phyloP scores from a whole-genome alignment of 192 early-diverging fungal species.

The Jimgerdemannia flammicorona region DNA sequence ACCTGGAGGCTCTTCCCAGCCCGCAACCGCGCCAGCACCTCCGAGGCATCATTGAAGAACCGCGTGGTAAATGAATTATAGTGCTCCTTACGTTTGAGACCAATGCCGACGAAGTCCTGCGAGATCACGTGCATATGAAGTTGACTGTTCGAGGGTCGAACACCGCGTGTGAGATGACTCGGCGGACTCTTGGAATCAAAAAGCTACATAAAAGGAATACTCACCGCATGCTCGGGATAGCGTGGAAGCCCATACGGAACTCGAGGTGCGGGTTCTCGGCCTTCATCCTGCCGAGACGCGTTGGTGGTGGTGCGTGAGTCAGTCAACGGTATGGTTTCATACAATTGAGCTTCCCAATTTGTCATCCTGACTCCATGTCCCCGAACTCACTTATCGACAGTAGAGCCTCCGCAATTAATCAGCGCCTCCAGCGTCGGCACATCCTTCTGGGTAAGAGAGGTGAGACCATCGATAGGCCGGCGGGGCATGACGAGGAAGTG shows the following conservation, averaged over 20 bases:
- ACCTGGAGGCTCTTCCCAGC: conserved; percentile 33
- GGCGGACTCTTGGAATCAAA: too few relatives aligned
- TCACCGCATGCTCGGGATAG: conserved; percentile 52
- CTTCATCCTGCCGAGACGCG: conserved; percentile 11
- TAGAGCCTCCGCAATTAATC: neutral
- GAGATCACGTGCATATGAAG: conserved; percentile 64
- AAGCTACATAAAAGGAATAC: neutral
- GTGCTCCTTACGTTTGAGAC: conserved; percentile 56
- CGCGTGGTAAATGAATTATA: conserved; percentile 61
- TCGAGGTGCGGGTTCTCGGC: conserved; percentile 14
- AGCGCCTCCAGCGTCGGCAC: neutral
- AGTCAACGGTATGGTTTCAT: too few relatives aligned
- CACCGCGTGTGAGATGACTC: too few relatives aligned
- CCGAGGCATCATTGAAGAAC: conserved; percentile 47
- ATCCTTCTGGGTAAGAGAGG: neutral
- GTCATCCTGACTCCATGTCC: too few relatives aligned
- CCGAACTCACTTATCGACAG: neutral
- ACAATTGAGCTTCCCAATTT: too few relatives aligned
- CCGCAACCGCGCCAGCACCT: conserved; percentile 33
- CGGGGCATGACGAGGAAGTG: conserved; percentile 57
- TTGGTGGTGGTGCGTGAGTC: too few relatives aligned
- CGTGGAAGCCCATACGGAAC: conserved; percentile 60
- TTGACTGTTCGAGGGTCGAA: too few relatives aligned
- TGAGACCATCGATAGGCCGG: conserved; percentile 28
- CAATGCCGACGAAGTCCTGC: conserved; percentile 48